Conservation (phyloP, 345 rosid genomes). For the Cardamine chenopodiifolia region DNA sequence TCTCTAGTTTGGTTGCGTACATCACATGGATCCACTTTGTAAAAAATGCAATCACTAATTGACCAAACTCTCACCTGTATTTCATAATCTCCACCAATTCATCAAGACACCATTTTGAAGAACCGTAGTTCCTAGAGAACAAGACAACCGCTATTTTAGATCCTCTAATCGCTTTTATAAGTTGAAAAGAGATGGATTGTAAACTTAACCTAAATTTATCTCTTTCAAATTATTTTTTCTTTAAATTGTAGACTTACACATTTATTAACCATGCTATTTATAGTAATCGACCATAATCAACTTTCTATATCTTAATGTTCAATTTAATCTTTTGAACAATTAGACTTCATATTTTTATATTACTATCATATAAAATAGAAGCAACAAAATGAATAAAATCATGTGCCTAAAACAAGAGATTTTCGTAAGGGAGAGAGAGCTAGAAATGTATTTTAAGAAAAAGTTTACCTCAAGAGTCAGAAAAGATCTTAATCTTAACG, state of each 20-base stretch:
- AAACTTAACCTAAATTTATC: too few species aligned
- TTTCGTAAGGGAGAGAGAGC: not conserved
- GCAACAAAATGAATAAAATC: not conserved
- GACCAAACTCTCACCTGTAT: conserved; percentile 21
- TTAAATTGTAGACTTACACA: too few species aligned
- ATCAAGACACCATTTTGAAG: conserved; percentile 29
- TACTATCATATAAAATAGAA: not conserved
- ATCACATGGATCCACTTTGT: conserved; percentile 14
- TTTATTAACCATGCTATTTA: too few species aligned
- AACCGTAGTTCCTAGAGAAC: conserved; percentile 4
- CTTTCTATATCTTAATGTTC: not conserved
- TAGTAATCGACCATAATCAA: too few species aligned
- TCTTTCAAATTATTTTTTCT: too few species aligned
- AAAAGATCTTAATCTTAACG: not conserved
- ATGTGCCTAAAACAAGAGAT: not conserved
- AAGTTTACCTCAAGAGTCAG: not conserved
- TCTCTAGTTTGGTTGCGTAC: not conserved
- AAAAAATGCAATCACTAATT: conserved; percentile 21
- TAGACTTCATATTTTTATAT: not conserved
- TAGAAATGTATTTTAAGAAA: too few species aligned
- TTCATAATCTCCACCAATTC: conserved; percentile 32
- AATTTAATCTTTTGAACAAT: not conserved
- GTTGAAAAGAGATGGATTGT: conserved; percentile 2
- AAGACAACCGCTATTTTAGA: conserved; percentile 18
- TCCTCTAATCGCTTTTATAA: conserved; percentile 1